phyloP scores from a whole-genome alignment of 1,139 yeast genomes.

The Debaryomyces udenii region DNA sequence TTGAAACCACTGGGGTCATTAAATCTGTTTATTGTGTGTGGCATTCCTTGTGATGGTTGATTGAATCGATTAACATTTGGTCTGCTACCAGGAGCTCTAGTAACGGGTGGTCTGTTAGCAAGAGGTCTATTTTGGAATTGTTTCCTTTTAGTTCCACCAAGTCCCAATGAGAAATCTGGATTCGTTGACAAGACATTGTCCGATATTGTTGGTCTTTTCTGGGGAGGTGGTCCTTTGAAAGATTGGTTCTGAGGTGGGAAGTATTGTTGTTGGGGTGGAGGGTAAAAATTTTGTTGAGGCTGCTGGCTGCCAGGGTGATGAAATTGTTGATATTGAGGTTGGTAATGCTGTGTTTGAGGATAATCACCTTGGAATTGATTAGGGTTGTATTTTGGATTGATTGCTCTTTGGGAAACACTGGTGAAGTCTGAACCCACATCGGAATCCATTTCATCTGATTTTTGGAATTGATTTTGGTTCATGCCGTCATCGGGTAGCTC shows the following conservation, averaged over 20 bases:
- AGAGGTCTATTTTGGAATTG: slow-evolving; percentile 3
- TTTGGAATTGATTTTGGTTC: slow-evolving; percentile 16
- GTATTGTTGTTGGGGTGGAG: slow-evolving; percentile 13
- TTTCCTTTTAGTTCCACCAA: slow-evolving; percentile 29
- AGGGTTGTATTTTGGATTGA: slow-evolving; percentile 58
- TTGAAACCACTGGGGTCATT: slow-evolving; percentile 10
- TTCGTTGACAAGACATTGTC: slow-evolving; percentile 52
- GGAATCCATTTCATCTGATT: slow-evolving; percentile 28
- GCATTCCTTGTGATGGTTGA: slow-evolving; percentile 4
- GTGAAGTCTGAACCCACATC: slow-evolving; percentile 68
- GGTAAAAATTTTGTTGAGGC: slow-evolving; percentile 11
- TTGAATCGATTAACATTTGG: slow-evolving; percentile 16
- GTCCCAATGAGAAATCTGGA: slow-evolving; percentile 53
- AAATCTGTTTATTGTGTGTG: not conserved
- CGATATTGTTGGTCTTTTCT: slow-evolving; percentile 41
- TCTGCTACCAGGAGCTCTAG: slow-evolving; percentile 15
- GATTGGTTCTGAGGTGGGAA: not conserved
- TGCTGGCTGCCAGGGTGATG: slow-evolving; percentile 16
- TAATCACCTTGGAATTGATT: slow-evolving; percentile 17
- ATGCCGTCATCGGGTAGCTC: slow-evolving; percentile 39
- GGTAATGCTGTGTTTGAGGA: slow-evolving; percentile 19
- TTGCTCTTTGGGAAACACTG: slow-evolving; percentile 76
- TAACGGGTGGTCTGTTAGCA: slow-evolving; percentile 3
- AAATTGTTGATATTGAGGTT: slow-evolving; percentile 21
- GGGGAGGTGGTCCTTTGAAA: slow-evolving; percentile 11